Base-by-base conservation (phyloP, 2,329 filamentous ascomycete genomes). In the Cytospora schulzeri region DNA sequence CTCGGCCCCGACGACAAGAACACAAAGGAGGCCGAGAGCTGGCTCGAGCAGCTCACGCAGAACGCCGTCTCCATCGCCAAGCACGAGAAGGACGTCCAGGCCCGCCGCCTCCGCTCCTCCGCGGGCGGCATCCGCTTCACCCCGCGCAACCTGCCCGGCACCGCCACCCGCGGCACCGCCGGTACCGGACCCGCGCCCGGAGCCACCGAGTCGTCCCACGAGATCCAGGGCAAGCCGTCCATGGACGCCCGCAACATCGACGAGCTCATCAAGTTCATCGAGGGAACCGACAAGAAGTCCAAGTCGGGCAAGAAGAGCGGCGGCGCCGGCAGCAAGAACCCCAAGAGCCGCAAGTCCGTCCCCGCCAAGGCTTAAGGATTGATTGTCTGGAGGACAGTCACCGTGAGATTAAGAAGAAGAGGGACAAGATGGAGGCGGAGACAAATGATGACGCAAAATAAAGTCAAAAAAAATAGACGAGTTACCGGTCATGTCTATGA, bases 11-110 rank as follows among this genome's bases (percentile, higher is more conserved):
- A 96, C 48, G 93, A 98, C 77, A 92, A 93, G 77, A 98, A 99
- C 81, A 99, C 95, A 68, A 97, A 97, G 81, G 95, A 99, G 76
- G 94, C 95, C 2, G 93, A 97, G 80, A 91, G 87, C 73, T 99
- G 95, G 95, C 86, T 98, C 28, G 92, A 97, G 78, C 93, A 97
- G 77, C 86, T 99, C 65, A 98, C 94, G 0, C 91, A 96, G 77
- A 97, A 96, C 72, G 95, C 95, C 53, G 95, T 99, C 50, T 91
- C 88, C 38, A 93, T 98, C 70, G 94, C 93, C 58, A 97, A 96
- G 81, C 93, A 96, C 73, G 91, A 92, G 66, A 96, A 97, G 80
- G 91, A 95, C 68, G 83, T 91, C 45, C 89, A 95, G 77, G 88
- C 88, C 56, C 88, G 90, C 63, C 86, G 91, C 66, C 83, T 93